Base-by-base conservation (phyloP, 1,139 yeast species). In the Nakaseomyces uthaithaninus region DNA sequence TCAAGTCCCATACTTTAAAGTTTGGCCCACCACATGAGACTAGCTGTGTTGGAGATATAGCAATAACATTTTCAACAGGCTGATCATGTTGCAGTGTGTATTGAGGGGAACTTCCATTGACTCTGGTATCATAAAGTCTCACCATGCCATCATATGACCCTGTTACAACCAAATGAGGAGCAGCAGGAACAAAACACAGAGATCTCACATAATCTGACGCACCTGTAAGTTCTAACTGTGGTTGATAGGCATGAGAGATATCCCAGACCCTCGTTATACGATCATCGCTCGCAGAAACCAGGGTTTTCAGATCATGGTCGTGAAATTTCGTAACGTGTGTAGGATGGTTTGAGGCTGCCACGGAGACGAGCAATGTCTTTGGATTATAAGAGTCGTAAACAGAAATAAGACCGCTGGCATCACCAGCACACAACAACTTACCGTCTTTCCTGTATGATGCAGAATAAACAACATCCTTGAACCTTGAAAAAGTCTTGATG, bases 131-230 rank as follows among this genome's bases (percentile, higher is more conserved):
- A 55, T 82, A 89, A n/a, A 93, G 63, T 52, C 97, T 70, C 5
- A 91, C 81, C 26, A 69, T 62, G 8, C 95, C 95, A 63, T 91
- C 98, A 59, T 91, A 91, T 57, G 94, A 86, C 33, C 98, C 98
- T 1, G 96, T 85, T n/a, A 83, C 80, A 17, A 89, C 68, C 50
- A 87, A 67, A 54, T 82, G 83, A 12, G 69, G 58, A 16, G 60
- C 58, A 14, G 57, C 57, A 3, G 93, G 93, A 37, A 89, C 71
- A 59, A 85, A 89, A 43, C 73, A 70, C 3, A 87, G 93, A 11
- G 93, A 71, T 52, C 98, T 74, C 33, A 91, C 80, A 62, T 91
- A 91, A 65, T 93, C 99, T 20, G 76, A 74, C 57, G 93, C 96
- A 44, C 81, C 89, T 39, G 70, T 72, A 48, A 86, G 80, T 45